Base-by-base conservation (phyloP, 352 stramenopile genomes). In the Phytopythium delawarense region DNA sequence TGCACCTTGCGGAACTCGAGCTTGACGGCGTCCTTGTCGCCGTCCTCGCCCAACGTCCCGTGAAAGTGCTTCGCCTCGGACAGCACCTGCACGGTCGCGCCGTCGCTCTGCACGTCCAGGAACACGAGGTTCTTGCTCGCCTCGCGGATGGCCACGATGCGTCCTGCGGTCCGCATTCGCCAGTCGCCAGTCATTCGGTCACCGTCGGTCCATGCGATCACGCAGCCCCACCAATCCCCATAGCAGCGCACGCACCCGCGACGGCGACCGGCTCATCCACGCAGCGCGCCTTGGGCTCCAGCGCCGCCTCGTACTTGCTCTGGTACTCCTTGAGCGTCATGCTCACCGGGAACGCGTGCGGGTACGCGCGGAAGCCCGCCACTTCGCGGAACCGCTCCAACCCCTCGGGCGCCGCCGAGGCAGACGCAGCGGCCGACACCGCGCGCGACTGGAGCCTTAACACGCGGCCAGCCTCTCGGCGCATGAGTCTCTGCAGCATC, bases 51-150 rank as follows among this genome's bases (percentile, higher is more conserved):
- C 56, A 74, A 57, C 11, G 51, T 49, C 7, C 81, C 80, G 72
- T 85, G 58, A 65, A 88, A 92, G 62, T 91, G 70, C 59, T 92
- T 91, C 25, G 79, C 64, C 62, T 92, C 83, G 9, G 83, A 89
- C 55, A 94, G 67, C 69, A 92, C 79, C 68, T 94, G 85, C 58
- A 94, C 75, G 18, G 66, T 84, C 18, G 71, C 55, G 56, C 82
- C 85, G 40, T 92, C 72, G 48, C 75, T 88, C 56, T 84, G 73
- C 28, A 94, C 54, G 65, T 94, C 83, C 53, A 92, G 50, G 61
- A 94, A 94, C 44, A 92, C 78, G 34, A 94, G 75, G 56, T 94
- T 92, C 72, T 92, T 92, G 70, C 85, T 92, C 37, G 85, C 79
- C 49, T 78, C 75, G 32, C 85, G 82, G 62, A 92, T 94, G 16